Evolutionary conservation across 257 asterid genomes (phyloP), one percentile per base, ranked within the genome.

Genomic region (Capsicum pubescens): DNA sequence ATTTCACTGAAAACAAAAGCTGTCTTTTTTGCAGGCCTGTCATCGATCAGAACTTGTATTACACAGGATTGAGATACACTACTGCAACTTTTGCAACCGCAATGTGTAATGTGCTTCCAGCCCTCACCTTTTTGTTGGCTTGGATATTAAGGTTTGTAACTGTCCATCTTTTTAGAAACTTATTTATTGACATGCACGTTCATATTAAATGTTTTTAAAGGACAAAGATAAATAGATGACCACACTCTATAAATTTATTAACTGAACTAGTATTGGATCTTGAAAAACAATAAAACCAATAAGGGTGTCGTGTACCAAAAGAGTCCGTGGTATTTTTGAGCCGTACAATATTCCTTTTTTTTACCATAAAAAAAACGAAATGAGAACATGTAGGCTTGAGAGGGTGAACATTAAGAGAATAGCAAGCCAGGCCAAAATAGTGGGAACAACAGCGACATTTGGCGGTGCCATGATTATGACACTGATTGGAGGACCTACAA

Each of bases 381-480:
- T 39, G 44, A 3, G 44, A 36, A 66, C 7, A 16, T 84, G 52
- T 87, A 94, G 97, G 88, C 83, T 93, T 52, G 98, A 95, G 88
- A 87, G 83, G 85, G 93, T 93, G 89, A 89, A 91, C 48, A 58
- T 91, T 71, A 91, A 56, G 67, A 88, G 83, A 17, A 7, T 91
- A 39, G 82, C 77, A 3, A 93, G 95, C 84, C 94, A 89, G 66
- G 95, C 91, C 9, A 93, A 93, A 82, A 83, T 95, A 3, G 6
- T 87, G 13, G 98, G 98, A 54, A 95, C 98, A 35, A 7, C 90
- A 19, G 92, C 92, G 3, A 93, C 97, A 0, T 88, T 91, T 17
- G 91, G 95, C 15, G 98, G 98, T 39, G 97, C 98, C 3, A 92
- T 92, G 97, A 87, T 94, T 8, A 87, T 94, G 95, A 91, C 97